Conservation (phyloP, 345 rosid species). For the Eucalyptus sp. region DNA sequence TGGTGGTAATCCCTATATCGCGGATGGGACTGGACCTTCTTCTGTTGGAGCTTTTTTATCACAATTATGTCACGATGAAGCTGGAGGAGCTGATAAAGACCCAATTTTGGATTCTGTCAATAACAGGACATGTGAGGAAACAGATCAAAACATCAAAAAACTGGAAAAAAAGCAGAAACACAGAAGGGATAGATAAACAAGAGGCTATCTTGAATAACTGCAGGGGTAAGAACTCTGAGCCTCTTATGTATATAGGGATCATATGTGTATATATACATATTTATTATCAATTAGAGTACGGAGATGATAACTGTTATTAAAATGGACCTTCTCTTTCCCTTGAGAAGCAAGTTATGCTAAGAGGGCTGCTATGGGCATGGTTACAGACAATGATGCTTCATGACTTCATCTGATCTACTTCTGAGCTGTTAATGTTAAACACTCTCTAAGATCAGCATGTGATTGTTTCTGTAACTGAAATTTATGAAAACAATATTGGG, state of each 20-base stretch:
- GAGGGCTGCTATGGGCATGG: background rate
- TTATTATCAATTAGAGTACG: background rate
- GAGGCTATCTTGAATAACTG: background rate
- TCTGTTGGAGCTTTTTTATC: background rate
- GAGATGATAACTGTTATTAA: background rate
- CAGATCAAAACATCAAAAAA: background rate
- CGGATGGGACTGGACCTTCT: background rate
- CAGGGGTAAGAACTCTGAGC: background rate
- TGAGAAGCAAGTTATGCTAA: background rate
- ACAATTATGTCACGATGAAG: background rate
- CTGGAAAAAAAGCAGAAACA: background rate
- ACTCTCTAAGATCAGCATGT: background rate
- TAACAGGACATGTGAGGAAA: background rate
- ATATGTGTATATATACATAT: background rate
- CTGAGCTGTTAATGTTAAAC: background rate
- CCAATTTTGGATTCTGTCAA: background rate
- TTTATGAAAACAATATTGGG: background rate
- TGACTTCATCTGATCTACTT: background rate
- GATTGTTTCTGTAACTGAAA: background rate
- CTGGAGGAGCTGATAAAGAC: background rate
- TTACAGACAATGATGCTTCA: background rate
- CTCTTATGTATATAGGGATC: background rate
- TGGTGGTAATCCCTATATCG: background rate
- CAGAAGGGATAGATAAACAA: background rate
- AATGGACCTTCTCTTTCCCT: background rate